These are phyloP conservation scores for Tetrahymena malaccensis DNA, from an alignment of 73 alveolate species.

Conservation along the genomic window DNA sequence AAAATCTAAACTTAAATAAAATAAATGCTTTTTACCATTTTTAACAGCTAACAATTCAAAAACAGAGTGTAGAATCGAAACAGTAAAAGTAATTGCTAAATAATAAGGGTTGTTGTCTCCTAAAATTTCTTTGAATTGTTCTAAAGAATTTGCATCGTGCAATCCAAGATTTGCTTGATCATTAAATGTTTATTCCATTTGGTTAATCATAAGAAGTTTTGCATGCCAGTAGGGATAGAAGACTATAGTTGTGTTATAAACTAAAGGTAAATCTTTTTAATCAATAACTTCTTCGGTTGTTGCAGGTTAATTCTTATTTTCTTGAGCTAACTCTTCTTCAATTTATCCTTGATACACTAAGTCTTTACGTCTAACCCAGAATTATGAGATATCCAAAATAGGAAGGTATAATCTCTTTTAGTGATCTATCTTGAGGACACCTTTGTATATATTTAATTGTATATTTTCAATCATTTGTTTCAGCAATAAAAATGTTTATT, in stretches of 20 bases:
- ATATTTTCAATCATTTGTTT: conserved; percentile 44
- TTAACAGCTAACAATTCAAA: conserved; percentile 84
- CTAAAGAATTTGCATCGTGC: conserved; percentile 44
- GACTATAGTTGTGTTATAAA: conserved; percentile 6
- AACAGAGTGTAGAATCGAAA: conserved; percentile 72
- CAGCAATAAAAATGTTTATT: conserved; percentile 29
- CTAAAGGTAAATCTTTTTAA: neutral
- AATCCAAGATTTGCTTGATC: conserved; percentile 41
- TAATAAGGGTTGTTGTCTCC: conserved; percentile 70
- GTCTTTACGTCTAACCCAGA: conserved; percentile 27
- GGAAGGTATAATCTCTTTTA: conserved; percentile 20
- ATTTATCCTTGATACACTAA: neutral
- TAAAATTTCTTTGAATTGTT: conserved; percentile 67
- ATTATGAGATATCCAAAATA: neutral
- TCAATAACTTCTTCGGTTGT: neutral
- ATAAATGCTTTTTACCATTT: conserved; percentile 23
- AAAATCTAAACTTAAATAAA: too few species aligned
- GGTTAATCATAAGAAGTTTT: conserved; percentile 32
- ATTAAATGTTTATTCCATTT: conserved; percentile 34
- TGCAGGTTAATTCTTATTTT: neutral
- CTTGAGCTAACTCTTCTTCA: neutral
- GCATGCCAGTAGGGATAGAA: conserved; percentile 37
- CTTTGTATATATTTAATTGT: conserved; percentile 27
- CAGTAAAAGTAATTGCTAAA: conserved; percentile 69
- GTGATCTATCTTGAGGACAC: conserved; percentile 39